Evolutionary conservation across 129 eudicot species (phyloP).

Genomic region (Helianthus annuus): DNA sequence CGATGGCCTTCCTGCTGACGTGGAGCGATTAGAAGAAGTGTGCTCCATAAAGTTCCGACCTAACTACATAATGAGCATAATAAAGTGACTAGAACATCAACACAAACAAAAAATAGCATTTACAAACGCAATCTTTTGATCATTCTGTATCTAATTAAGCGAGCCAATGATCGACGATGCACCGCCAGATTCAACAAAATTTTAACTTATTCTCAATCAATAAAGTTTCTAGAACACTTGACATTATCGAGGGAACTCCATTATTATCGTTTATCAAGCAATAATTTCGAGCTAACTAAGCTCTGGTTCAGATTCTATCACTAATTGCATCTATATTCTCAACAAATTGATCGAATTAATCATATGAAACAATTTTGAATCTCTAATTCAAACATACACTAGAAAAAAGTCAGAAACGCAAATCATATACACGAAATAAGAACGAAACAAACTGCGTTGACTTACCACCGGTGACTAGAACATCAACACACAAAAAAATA

Average conservation of each 20-base stretch:
- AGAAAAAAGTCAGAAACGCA: background rate
- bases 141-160: too few species aligned
- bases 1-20: constrained; percentile 94
- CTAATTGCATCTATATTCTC: background rate
- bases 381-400: background rate
- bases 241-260: background rate
- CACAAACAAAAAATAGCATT: background rate
- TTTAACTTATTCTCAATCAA: too few species aligned
- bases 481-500: too few species aligned
- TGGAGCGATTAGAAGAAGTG: constrained; percentile 72
- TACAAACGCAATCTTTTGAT: too few species aligned
- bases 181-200: too few species aligned
- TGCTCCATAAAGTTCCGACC: constrained; percentile 97
- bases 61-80: constrained; percentile 66
- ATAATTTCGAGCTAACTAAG: background rate
- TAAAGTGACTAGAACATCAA: constrained; percentile 34
- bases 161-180: too few species aligned
- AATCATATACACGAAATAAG: background rate
- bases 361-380: background rate
- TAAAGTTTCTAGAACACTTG: background rate
- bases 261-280: constrained; percentile 4
- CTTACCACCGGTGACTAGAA: too few species aligned
- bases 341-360: background rate
- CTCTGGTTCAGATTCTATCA: background rate
- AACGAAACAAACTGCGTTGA: background rate